Evolutionary conservation across 768 basidiomycete species (phyloP).

Genomic region (Boletus edulis): DNA sequence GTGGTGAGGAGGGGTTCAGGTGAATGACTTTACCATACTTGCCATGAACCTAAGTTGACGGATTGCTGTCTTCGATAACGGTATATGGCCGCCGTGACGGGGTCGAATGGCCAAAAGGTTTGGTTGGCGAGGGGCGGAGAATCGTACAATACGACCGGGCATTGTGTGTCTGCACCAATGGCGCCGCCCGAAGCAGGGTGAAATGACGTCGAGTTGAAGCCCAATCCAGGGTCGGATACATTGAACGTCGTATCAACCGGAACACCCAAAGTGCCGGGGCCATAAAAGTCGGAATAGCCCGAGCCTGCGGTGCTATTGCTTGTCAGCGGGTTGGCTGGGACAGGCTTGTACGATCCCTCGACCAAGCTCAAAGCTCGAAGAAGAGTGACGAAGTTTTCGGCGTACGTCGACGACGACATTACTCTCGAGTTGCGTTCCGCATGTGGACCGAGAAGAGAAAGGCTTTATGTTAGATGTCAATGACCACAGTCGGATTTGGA

Average conservation of each 20-base stretch:
- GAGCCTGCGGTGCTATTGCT: not conserved
- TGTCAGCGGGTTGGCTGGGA: not conserved
- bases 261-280: not conserved
- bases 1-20: not conserved
- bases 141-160: constrained; percentile 9
- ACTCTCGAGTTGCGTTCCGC: too few species aligned
- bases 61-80: constrained; percentile 23
- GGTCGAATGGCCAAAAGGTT: constrained; percentile 15
- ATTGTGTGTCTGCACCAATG: not conserved
- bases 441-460: too few species aligned
- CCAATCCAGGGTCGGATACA: too few species aligned
- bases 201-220: not conserved
- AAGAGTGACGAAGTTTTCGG: too few species aligned
- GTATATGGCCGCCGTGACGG: constrained; percentile 12
- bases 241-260: not conserved
- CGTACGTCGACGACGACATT: too few species aligned
- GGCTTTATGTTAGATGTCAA: too few species aligned
- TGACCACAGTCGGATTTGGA: too few species aligned
- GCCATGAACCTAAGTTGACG: constrained; percentile 23
- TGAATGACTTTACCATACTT: not conserved
- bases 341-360: constrained; percentile 13
- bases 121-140: constrained; percentile 6
- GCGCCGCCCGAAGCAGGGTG: not conserved
- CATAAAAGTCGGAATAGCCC: not conserved
- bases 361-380: constrained; percentile 11